Evolutionary conservation across 1,139 yeast genomes (phyloP), one percentile per base, ranked within the genome.

Genomic region (Diutina siamensis): DNA sequence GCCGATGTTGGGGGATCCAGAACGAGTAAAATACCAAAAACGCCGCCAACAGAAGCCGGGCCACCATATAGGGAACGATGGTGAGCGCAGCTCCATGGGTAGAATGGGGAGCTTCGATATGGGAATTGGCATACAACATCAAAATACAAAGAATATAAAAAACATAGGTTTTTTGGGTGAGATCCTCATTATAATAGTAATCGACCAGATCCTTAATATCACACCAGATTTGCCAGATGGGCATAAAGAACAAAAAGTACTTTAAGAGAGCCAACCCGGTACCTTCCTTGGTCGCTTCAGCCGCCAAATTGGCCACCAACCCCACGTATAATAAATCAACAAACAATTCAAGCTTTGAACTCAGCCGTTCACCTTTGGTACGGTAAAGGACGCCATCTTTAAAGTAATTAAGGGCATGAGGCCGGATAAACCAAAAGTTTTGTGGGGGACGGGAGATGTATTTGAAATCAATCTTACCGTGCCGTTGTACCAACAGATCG

Each of bases 261-360:
- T 70, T 68, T 44, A 75, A 59, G 22, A 78, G 58, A 0, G 78
- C 63, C 3, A 56, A 57, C 34, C 80, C 79, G 35, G 69, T 59
- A 18, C 80, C 79, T 20, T 68, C 57, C 48, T 72, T 76, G 13
- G 75, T 67, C 0, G 82, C 83, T 42, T 60, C 61, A 1, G 76
- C 68, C 0, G 85, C 84, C 47, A 79, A 61, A 49, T 76, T 76
- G 32, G 83, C 77, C 32, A 78, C 76, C 46, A 80, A 74, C 2
- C 83, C 85, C 51, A 79, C 85, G 53, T 79, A 79, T 53, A 78
- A 62, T 60, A 80, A 68, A 57, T 80, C 85, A 45, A 79, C 59
- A 52, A 80, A 80, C 58, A 80, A 67, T 54, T 80, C 85, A 15
- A 75, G 67, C 46, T 70, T 71, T 1, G 73, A 67, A 5, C 79